Evolutionary conservation across 2,329 filamentous ascomycete genomes (phyloP).

Genomic region (Nannizziopsis barbatae): DNA sequence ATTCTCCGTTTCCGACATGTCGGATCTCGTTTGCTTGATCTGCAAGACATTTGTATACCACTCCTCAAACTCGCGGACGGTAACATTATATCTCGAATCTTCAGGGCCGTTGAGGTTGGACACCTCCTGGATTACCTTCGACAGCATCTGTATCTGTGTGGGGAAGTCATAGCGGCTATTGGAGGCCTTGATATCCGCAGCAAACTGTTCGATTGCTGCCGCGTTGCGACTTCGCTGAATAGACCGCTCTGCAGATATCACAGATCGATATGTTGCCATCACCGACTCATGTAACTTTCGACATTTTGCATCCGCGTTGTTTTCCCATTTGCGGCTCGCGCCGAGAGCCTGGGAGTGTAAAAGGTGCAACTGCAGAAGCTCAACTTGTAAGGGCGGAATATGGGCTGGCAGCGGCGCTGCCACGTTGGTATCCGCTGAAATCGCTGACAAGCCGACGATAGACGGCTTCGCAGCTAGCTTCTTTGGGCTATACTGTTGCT

Average conservation of each 20-base stretch:
- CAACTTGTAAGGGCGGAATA: constrained; percentile 30
- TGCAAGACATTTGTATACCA: constrained; percentile 26
- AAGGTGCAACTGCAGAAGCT: constrained; percentile 35
- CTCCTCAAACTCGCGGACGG: constrained; percentile 26
- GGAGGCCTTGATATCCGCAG: constrained; percentile 23
- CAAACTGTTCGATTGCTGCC: constrained; percentile 27
- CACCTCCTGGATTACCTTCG: constrained; percentile 31
- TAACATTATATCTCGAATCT: constrained; percentile 23
- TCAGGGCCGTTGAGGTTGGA: constrained; percentile 23
- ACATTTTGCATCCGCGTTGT: constrained; percentile 22
- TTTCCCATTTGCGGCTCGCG: constrained; percentile 24
- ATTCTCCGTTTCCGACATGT: constrained; percentile 11
- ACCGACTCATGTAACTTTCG: constrained; percentile 28
- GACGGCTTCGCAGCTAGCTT: constrained; percentile 24
- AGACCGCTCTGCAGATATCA: constrained; percentile 25
- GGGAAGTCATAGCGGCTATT: constrained; percentile 23
- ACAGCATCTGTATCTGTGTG: constrained; percentile 31
- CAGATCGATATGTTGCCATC: constrained; percentile 25
- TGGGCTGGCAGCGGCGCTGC: constrained; percentile 27
- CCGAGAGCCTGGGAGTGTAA: constrained; percentile 27
- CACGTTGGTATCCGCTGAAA: constrained; percentile 15
- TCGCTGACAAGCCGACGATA: constrained; percentile 13
- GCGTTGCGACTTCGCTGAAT: constrained; percentile 26
- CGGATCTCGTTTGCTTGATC: constrained; percentile 19
- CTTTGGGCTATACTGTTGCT: constrained; percentile 32